phyloP scores from a whole-genome alignment of 495 filamentous ascomycete species.

The Symbiotaphrina buchneri region DNA sequence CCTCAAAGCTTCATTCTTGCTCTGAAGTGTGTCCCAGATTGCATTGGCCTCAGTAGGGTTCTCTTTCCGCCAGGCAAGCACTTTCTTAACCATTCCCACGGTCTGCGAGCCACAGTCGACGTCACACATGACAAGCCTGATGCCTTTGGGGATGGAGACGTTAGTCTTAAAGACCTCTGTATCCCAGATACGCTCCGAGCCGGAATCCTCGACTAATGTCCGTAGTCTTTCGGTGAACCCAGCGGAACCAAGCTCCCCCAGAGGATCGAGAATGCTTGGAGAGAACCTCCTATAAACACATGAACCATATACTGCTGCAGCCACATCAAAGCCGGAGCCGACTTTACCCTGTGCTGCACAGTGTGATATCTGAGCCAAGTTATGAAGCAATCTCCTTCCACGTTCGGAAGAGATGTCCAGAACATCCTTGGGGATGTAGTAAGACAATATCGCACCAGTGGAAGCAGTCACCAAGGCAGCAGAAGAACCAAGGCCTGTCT shows the following conservation, averaged over 20 bases:
- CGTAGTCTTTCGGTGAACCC: constrained; percentile 45
- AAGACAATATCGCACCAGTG: constrained; percentile 54
- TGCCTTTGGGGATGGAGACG: constrained; percentile 37
- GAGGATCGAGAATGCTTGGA: constrained; percentile 38
- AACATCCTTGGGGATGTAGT: constrained; percentile 43
- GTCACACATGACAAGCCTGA: constrained; percentile 76
- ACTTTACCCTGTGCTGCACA: constrained; percentile 94
- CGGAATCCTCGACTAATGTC: constrained; percentile 35
- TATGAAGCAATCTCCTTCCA: constrained; percentile 38
- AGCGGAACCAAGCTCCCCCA: constrained; percentile 37
- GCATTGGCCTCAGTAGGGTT: constrained; percentile 39
- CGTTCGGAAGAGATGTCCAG: constrained; percentile 13
- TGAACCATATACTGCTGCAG: constrained; percentile 73
- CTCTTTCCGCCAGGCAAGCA: constrained; percentile 58
- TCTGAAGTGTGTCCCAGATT: constrained; percentile 54
- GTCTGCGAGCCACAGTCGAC: constrained; percentile 89
- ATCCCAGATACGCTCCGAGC: constrained; percentile 42
- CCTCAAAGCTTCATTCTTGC: constrained; percentile 48
- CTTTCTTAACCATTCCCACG: constrained; percentile 82
- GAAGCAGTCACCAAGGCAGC: constrained; percentile 88
- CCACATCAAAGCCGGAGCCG: constrained; percentile 92
- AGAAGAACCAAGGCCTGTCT: constrained; percentile 90
- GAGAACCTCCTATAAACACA: constrained; percentile 85
- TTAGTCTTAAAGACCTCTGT: constrained; percentile 40
- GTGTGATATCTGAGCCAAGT: constrained; percentile 80